phyloP scores from a whole-genome alignment of 345 rosid species.

The Eutrema heterophyllum region DNA sequence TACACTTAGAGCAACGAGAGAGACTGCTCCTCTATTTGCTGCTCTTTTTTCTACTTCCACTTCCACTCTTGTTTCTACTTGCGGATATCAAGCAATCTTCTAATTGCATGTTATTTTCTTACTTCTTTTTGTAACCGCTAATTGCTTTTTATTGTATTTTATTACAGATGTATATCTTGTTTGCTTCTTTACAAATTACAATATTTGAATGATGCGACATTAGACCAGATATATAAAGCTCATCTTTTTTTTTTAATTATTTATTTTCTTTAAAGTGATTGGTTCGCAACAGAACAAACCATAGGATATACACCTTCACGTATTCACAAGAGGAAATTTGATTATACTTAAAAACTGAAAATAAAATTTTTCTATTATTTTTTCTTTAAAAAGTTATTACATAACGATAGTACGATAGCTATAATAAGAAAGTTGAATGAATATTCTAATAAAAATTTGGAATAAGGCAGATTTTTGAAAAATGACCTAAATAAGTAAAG shows the following conservation, averaged over 20 bases:
- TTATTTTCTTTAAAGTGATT: not conserved
- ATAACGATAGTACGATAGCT: not conserved
- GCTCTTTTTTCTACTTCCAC: too few relatives aligned
- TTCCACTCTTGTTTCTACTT: too few relatives aligned
- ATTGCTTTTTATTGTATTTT: too few relatives aligned
- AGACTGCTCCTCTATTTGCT: too few relatives aligned
- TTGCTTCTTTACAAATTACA: not conserved
- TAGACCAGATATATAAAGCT: slow-evolving; percentile 7
- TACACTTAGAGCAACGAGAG: too few relatives aligned
- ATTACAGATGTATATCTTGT: not conserved
- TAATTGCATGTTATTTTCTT: not conserved
- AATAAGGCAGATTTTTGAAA: not conserved
- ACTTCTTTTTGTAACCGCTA: not conserved
- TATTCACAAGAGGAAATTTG: not conserved
- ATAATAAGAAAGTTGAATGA: not conserved
- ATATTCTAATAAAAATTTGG: not conserved
- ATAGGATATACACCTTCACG: not conserved
- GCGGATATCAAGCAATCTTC: too few relatives aligned
- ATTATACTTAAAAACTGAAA: not conserved
- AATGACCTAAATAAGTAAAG: not conserved
- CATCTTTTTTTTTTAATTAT: not conserved
- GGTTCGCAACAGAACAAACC: not conserved
- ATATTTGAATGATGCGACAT: slow-evolving; percentile 1
- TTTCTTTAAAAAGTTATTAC: too few relatives aligned
- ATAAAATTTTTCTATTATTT: not conserved